Conservation (phyloP, 2,329 filamentous ascomycete species). For the Lojkania enalia region DNA sequence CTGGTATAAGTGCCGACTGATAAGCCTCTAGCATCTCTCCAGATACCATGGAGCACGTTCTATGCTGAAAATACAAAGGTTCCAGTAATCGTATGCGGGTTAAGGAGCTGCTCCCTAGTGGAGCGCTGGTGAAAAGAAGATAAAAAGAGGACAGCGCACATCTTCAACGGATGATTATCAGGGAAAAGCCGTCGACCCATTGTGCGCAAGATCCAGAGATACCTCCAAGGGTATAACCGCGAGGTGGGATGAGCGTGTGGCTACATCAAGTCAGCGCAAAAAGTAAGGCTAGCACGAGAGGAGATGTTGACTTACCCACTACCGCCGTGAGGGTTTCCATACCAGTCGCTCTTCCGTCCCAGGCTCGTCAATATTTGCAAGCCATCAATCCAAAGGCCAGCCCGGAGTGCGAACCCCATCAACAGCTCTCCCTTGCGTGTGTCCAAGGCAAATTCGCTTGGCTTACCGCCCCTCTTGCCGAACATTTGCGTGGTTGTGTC, state of each 20-base stretch:
- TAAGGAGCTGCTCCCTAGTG: background rate
- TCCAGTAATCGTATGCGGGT: background rate
- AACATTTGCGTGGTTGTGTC: slow-evolving; percentile 83
- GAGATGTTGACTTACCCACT: slow-evolving; percentile 68
- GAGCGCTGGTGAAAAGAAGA: slow-evolving; percentile 3
- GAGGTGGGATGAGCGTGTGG: slow-evolving; percentile 83
- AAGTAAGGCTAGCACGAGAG: slow-evolving; percentile 5
- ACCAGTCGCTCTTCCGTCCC: slow-evolving; percentile 83
- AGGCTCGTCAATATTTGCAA: slow-evolving; percentile 87
- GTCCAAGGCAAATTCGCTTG: slow-evolving; percentile 78
- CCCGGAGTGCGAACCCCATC: slow-evolving; percentile 80
- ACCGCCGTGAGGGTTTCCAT: slow-evolving; percentile 78
- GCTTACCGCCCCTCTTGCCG: slow-evolving; percentile 74
- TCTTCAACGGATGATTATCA: slow-evolving; percentile 74
- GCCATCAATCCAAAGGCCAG: slow-evolving; percentile 82
- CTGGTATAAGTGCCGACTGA: too few species aligned
- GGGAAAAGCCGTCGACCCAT: slow-evolving; percentile 84
- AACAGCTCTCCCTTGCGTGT: slow-evolving; percentile 83
- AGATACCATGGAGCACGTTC: too few species aligned
- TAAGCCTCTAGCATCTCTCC: too few species aligned
- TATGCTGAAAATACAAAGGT: too few species aligned
- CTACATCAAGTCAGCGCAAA: slow-evolving; percentile 52
- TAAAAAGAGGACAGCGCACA: background rate
- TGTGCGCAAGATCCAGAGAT: slow-evolving; percentile 78
- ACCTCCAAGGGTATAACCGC: slow-evolving; percentile 86